Evolutionary conservation across 345 rosid species (phyloP), one percentile per base, ranked within the genome.

Genomic region (Melaleuca alternifolia): DNA sequence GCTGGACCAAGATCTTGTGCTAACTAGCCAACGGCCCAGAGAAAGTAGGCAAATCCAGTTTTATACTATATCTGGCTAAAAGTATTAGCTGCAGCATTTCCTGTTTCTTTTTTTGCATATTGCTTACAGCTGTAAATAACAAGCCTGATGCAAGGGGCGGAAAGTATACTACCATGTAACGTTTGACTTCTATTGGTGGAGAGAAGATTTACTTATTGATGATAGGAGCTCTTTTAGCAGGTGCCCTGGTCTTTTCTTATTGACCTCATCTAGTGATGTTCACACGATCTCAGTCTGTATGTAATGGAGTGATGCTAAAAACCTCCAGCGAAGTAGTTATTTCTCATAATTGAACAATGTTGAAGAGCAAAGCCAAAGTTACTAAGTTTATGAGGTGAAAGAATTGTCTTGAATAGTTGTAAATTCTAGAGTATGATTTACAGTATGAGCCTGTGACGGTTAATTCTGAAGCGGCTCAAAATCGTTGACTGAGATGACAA

Each of bases 291-390:
- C 37, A 85, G 54, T 85, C 48, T 79, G 79, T 85, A 85, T 87
- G 77, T 85, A 51, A 28, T 85, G 50, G 87, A 54, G 59, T 81
- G 85, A 85, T 79, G 87, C 84, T 76, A 85, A 52, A 56, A 48
- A 85, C 85, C 33, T 56, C 59, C 85, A 85, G 81, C 87, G 85
- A 87, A 76, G 81, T 85, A 50, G 26, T 54, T 44, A 52, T 83
- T 71, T 82, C 53, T 79, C 3, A 46, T 57, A 54, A 24, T 12
- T 9, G n/a, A 46, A 13, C 54, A 15, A 24, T 24, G 24, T 53
- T 2, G 20, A 12, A 51, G 54, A 24, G 52, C 20, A 18, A 82
- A 82, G 84, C 84, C 84, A 82, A 24, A 71, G 48, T 79, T 82
- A 6, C 84, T 10, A 5, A 82, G 84, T 48, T 81, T 48, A 82